Percentiles rank a stretch among this genome's conserved stretches.
Conservation (phyloP, 2,329 filamentous ascomycete genomes). For the Trichocomaceae sp. region DNA sequence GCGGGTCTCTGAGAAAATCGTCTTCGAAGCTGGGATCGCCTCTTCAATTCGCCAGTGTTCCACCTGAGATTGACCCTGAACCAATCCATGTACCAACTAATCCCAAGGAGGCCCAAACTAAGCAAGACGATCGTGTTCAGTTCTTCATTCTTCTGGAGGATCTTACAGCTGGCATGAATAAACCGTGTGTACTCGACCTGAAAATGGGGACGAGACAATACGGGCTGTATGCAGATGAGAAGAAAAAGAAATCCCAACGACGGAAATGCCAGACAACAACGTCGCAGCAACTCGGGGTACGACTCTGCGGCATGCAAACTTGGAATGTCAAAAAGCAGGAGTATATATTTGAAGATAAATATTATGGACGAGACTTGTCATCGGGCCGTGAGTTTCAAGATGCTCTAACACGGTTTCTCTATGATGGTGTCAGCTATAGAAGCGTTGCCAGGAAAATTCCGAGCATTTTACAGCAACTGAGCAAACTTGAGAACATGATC, state of each 20-base stretch:
- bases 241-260: constrained; percentile 88
- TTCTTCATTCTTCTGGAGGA: constrained; percentile 93
- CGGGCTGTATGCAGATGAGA: constrained; percentile 81
- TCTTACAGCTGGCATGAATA: constrained; percentile 91
- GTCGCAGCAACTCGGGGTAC: constrained; percentile 81
- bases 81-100: constrained; percentile 53
- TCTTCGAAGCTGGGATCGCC: constrained; percentile 4
- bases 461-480: constrained; percentile 74
- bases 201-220: constrained; percentile 99
- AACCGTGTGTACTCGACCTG: constrained; percentile 91
- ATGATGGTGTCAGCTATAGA: constrained; percentile 73
- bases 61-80: constrained; percentile 15
- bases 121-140: constrained; percentile 60
- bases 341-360: constrained; percentile 97
- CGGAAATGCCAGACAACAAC: constrained; percentile 91
- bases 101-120: constrained; percentile 64
- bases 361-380: constrained; percentile 83
- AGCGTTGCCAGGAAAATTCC: constrained; percentile 85
- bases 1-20: neutral
- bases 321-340: constrained; percentile 80
- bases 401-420: constrained; percentile 81
- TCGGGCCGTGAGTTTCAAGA: constrained; percentile 83
- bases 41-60: constrained; percentile 3
- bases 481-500: constrained; percentile 76
- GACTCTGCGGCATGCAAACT: constrained; percentile 91